These are phyloP conservation scores for Petasospora rhodanensis DNA, from an alignment of 1,139 yeast genomes.

Conservation along the genomic window DNA sequence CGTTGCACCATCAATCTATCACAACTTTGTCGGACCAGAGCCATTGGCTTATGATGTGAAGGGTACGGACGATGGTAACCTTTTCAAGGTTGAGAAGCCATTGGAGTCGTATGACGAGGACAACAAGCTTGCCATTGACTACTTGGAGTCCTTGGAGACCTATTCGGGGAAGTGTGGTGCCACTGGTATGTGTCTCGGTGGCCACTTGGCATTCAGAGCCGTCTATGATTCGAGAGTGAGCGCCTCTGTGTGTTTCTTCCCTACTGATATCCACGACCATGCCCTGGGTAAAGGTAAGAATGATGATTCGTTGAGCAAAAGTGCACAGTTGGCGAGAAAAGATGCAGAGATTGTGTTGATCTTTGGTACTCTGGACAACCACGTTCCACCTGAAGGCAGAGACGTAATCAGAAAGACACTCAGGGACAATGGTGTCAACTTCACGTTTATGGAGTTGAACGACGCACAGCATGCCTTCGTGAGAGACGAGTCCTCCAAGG, in stretches of 20 bases:
- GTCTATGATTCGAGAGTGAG: conserved; percentile 60
- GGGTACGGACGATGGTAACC: conserved; percentile 76
- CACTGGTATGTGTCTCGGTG: conserved; percentile 87
- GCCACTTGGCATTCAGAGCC: conserved; percentile 75
- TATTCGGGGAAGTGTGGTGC: conserved; percentile 76
- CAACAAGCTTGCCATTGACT: conserved; percentile 58
- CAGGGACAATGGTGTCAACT: conserved; percentile 54
- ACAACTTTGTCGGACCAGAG: conserved; percentile 61
- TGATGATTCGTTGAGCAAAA: conserved; percentile 60
- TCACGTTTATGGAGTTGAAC: conserved; percentile 69
- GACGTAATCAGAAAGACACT: conserved; percentile 64
- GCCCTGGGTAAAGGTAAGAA: conserved; percentile 50
- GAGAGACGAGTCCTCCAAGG: conserved; percentile 74
- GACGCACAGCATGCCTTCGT: conserved; percentile 85
- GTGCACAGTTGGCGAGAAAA: conserved; percentile 45
- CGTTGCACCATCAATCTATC: conserved; percentile 75
- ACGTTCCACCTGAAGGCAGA: conserved; percentile 76
- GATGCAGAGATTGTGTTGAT: conserved; percentile 56
- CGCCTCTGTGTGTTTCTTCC: conserved; percentile 74
- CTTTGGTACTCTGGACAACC: conserved; percentile 77
- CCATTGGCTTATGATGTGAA: conserved; percentile 65
- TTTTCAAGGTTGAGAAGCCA: conserved; percentile 62
- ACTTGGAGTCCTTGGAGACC: conserved; percentile 50
- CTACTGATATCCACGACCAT: conserved; percentile 67
- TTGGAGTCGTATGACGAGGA: conserved; percentile 76